Conservation (phyloP, 345 rosid genomes). For the Ceriops tagal region DNA sequence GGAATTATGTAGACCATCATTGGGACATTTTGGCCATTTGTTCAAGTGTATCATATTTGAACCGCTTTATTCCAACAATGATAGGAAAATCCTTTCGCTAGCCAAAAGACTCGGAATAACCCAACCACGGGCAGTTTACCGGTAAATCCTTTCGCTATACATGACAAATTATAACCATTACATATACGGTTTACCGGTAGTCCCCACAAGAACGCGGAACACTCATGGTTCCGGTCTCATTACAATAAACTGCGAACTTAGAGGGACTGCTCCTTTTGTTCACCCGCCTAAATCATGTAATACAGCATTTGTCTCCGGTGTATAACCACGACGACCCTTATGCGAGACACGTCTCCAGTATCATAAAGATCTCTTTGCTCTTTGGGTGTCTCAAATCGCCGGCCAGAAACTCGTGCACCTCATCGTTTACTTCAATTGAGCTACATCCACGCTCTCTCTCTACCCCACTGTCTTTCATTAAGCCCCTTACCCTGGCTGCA, state of each 20-base stretch:
- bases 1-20: conserved; percentile 9
- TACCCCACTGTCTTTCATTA: conserved; percentile 63
- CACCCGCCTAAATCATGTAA: conserved; percentile 47
- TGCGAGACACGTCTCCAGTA: conserved; percentile 47
- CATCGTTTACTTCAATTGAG: conserved; percentile 50
- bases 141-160: too few relatives aligned
- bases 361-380: conserved; percentile 45
- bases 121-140: too few relatives aligned
- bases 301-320: conserved; percentile 41
- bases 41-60: too few relatives aligned
- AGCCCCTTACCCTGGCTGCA: conserved; percentile 55
- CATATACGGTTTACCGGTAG: too few relatives aligned
- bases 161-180: too few relatives aligned
- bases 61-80: too few relatives aligned
- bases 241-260: conserved; percentile 59
- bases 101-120: too few relatives aligned
- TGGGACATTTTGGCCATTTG: background rate
- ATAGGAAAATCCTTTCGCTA: too few relatives aligned
- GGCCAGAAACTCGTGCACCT: conserved; percentile 53
- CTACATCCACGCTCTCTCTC: conserved; percentile 67
- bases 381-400: conserved; percentile 49
- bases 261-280: conserved; percentile 50
- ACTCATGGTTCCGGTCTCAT: too few relatives aligned
- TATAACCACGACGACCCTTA: conserved; percentile 31
- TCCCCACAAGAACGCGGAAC: too few relatives aligned